Conservation (phyloP, 441 rosid genomes). For the Euphorbia schlechtendalii region DNA sequence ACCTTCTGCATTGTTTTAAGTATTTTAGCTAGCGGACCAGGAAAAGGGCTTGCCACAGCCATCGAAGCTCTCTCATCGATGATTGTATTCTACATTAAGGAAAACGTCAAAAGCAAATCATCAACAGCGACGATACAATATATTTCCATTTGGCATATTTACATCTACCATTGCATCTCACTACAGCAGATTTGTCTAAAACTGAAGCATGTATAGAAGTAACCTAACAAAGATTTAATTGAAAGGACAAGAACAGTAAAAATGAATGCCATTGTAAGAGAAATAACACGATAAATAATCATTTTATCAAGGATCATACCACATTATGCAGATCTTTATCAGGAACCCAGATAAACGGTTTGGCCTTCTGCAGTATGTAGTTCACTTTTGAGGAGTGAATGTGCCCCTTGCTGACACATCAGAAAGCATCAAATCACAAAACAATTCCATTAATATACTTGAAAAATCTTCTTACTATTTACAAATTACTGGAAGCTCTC, state of each 20-base stretch:
- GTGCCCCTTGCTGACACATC: constrained; percentile 48
- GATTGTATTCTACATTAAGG: constrained; percentile 53
- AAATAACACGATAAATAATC: constrained; percentile 1
- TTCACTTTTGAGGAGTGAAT: constrained; percentile 75
- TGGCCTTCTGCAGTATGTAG: constrained; percentile 66
- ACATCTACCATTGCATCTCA: neutral
- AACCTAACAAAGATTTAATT: neutral
- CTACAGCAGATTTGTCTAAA: neutral
- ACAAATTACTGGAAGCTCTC: neutral
- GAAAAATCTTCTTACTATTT: neutral
- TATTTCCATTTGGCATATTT: neutral
- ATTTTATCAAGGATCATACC: constrained; percentile 36
- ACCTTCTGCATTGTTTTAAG: constrained; percentile 63
- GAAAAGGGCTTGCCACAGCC: constrained; percentile 60
- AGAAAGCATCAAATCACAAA: constrained; percentile 1
- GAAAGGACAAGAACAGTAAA: neutral
- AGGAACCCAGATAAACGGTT: constrained; percentile 76
- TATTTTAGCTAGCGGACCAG: constrained; percentile 62
- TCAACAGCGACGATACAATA: neutral
- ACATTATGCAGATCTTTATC: constrained; percentile 75
- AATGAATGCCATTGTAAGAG: neutral
- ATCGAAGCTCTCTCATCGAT: constrained; percentile 86
- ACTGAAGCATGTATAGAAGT: neutral
- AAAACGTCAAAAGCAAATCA: constrained; percentile 5
- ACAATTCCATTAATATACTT: neutral